Evolutionary conservation across 441 rosid species (phyloP).

Genomic region (Erysimum pusillum): DNA sequence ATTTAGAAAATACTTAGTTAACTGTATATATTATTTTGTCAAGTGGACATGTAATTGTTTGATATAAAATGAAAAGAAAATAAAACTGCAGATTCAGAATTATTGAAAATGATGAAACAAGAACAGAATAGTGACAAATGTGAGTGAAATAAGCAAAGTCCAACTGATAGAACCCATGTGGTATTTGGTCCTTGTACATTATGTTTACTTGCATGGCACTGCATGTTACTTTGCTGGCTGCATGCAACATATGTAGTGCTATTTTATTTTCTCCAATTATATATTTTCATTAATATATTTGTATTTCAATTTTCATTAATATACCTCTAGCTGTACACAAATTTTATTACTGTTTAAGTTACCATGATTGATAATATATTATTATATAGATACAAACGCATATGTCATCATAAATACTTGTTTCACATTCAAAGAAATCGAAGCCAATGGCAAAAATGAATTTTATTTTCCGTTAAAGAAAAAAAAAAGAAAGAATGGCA

Average conservation of each 20-base stretch:
- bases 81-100: conserved; percentile 9
- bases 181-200: conserved; percentile 41
- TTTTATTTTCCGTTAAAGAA: background rate
- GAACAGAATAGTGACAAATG: conserved; percentile 39
- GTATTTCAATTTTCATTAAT: conserved; percentile 12
- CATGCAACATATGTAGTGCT: conserved; percentile 45
- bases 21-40: background rate
- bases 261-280: conserved; percentile 3
- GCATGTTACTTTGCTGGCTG: conserved; percentile 46
- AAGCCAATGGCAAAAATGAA: conserved; percentile 10
- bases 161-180: conserved; percentile 50
- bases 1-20: background rate
- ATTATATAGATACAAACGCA: conserved; percentile 7
- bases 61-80: conserved; percentile 14
- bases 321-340: conserved; percentile 13
- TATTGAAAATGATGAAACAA: conserved; percentile 43
- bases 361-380: conserved; percentile 42
- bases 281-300: background rate
- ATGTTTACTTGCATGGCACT: conserved; percentile 49
- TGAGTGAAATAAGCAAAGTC: conserved; percentile 46
- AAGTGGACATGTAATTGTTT: background rate
- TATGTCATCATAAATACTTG: conserved; percentile 44
- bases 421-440: conserved; percentile 42
- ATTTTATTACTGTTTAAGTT: conserved; percentile 41
- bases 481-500: too few species aligned